These are phyloP conservation scores for Begonia peltatifolia DNA, from an alignment of 306 rosid species.

Conservation along the genomic window DNA sequence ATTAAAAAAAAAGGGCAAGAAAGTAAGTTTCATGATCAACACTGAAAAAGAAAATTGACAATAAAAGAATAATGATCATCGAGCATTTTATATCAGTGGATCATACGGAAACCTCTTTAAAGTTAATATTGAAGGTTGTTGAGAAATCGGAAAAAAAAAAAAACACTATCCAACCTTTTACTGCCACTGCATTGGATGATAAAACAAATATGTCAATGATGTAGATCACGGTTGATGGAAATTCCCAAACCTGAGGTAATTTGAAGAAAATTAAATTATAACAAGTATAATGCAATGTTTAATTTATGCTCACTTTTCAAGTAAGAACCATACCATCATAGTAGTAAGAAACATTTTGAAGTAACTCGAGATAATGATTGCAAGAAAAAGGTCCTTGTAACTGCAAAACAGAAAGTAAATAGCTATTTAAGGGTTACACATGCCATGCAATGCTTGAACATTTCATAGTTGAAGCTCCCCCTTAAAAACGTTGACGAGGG, in stretches of 20 bases:
- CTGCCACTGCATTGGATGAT: constrained; percentile 69
- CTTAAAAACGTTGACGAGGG: background rate
- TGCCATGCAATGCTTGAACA: background rate
- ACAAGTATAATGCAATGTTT: background rate
- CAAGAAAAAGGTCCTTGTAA: constrained; percentile 40
- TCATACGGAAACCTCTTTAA: too few species aligned
- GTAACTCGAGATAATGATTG: constrained; percentile 69
- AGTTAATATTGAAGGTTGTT: background rate
- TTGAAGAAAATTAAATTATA: constrained; percentile 10
- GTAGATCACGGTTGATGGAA: constrained; percentile 62
- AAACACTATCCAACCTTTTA: constrained; percentile 40
- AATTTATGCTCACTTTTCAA: background rate
- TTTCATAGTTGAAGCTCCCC: background rate
- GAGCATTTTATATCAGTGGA: too few species aligned
- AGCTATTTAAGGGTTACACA: background rate
- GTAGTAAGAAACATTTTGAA: constrained; percentile 71
- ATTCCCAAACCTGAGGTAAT: constrained; percentile 74
- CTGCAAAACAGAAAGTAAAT: constrained; percentile 21
- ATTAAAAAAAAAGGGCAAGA: too few species aligned
- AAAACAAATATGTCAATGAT: constrained; percentile 66
- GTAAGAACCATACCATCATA: constrained; percentile 54
- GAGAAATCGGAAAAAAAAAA: background rate
- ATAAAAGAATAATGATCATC: too few species aligned
- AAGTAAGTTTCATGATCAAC: too few species aligned
- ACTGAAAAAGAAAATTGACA: too few species aligned